Percentiles rank a stretch among this genome's conserved stretches.
phyloP scores from a whole-genome alignment of 2,329 filamentous ascomycete genomes.

The Pseudogymnoascus sp. region DNA sequence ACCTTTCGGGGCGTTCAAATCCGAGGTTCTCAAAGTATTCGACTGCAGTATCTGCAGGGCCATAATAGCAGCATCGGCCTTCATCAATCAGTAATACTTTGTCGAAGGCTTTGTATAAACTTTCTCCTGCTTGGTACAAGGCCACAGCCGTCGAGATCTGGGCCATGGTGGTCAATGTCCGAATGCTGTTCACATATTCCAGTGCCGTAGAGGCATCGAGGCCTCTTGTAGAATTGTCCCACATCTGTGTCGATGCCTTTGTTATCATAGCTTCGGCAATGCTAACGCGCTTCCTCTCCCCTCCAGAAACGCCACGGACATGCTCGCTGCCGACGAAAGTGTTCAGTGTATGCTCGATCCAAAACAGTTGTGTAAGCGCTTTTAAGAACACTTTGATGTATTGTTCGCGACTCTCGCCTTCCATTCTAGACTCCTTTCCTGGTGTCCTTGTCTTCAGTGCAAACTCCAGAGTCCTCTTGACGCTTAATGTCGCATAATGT shows the following conservation, averaged over 20 bases:
- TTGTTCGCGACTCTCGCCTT: constrained; percentile 52
- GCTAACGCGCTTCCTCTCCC: constrained; percentile 71
- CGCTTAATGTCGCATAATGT: constrained; percentile 70
- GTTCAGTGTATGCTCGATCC: constrained; percentile 61
- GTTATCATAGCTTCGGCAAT: constrained; percentile 71
- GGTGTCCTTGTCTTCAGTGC: constrained; percentile 63
- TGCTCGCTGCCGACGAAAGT: constrained; percentile 71
- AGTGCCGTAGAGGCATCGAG: constrained; percentile 71
- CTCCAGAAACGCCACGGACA: constrained; percentile 68
- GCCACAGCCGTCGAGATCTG: constrained; percentile 62
- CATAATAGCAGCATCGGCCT: constrained; percentile 60
- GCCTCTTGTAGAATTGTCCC: constrained; percentile 76
- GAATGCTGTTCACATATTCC: constrained; percentile 63
- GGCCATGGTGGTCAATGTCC: constrained; percentile 68
- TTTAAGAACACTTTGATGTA: constrained; percentile 53
- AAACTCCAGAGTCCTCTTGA: constrained; percentile 66
- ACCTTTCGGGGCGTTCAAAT: constrained; percentile 43
- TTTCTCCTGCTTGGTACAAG: constrained; percentile 61
- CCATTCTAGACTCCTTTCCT: constrained; percentile 49
- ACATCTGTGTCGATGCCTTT: constrained; percentile 64
- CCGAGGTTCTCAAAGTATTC: constrained; percentile 59
- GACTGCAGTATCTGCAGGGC: constrained; percentile 51
- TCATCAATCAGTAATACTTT: constrained; percentile 72
- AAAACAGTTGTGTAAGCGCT: constrained; percentile 62
- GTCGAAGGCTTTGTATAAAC: constrained; percentile 66